Evolutionary conservation across 805 yeast genomes (phyloP), one percentile per base, ranked within the genome.

Genomic region (Blastobotrys robertii): DNA sequence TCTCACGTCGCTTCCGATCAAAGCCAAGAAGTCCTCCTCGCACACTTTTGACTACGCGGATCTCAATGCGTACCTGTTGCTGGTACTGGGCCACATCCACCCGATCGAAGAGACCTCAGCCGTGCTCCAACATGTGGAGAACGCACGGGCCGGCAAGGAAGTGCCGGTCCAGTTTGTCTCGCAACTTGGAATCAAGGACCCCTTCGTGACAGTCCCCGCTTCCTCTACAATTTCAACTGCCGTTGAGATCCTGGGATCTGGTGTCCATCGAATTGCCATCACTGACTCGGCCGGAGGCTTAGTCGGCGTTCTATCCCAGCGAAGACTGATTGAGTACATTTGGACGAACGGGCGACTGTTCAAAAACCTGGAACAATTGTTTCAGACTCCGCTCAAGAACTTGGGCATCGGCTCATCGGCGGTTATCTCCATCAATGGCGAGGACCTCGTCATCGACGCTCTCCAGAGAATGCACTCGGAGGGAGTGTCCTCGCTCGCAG

Each of bases 341-440:
- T 90, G 97, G 97, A 94, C 85, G 46, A 85, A 92, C 59, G 94
- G 94, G 28, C 73, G 95, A 48, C 67, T 84, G 45, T 92, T 90
- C 67, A 84, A 86, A 2, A 70, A 79, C 13, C 73, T 92, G 59
- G 97, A 90, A 55, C 73, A 79, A 16, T 66, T 85, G 41, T 74
- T 86, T 47, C 79, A 76, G 53, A 69, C 78, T 8, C 68, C 92
- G 2, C 62, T 90, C 41, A 77, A 73, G 44, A 86, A 83, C 39
- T 71, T 88, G 50, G 74, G 76, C 42, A 82, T 92, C 44, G 97
- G 97, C 5, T 60, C 73, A 48, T 48, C 72, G 13, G 70, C 77
- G 42, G 94, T 94, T 22, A 73, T 87, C 25, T 76, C 92, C 7
- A 83, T 92, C 34, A 79, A 69, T 52, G 97, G 94, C 36, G 97